phyloP scores from a whole-genome alignment of 352 stramenopile genomes.

The Elongisporangium anandrum region DNA sequence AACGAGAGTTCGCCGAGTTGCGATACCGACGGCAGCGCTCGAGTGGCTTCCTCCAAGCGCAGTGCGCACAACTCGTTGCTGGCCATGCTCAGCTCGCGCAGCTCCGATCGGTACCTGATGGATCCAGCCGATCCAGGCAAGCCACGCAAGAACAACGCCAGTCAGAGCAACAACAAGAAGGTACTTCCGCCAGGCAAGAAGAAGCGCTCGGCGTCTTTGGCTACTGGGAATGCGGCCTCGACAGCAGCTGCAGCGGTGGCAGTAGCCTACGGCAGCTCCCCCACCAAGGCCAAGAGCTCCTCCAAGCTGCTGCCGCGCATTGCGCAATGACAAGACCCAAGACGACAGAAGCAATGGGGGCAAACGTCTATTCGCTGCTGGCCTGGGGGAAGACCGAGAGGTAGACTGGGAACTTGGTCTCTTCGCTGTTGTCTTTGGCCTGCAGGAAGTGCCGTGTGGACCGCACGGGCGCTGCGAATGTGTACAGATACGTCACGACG shows the following conservation, averaged over 20 bases:
- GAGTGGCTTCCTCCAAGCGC: conserved; percentile 9
- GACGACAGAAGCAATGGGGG: conserved; percentile 1
- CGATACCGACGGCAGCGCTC: conserved; percentile 6
- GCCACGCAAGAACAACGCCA: conserved; percentile 10
- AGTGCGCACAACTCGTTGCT: conserved; percentile 6
- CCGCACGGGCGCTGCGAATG: conserved; percentile 33
- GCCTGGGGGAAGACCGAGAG: conserved; percentile 21
- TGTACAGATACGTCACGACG: conserved; percentile 80
- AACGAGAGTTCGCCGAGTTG: conserved; percentile 15
- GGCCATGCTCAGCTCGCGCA: conserved; percentile 24
- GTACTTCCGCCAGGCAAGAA: conserved; percentile 20
- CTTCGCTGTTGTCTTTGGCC: conserved; percentile 20
- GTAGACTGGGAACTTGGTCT: conserved; percentile 57
- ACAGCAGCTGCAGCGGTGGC: conserved; percentile 4
- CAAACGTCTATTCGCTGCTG: conserved; percentile 3
- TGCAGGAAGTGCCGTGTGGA: conserved; percentile 45
- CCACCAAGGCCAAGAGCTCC: conserved; percentile 26
- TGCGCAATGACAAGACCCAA: conserved; percentile 11
- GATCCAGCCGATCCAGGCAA: conserved; percentile 13
- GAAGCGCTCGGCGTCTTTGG: conserved; percentile 12
- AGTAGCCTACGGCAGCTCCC: conserved; percentile 10
- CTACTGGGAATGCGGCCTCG: not conserved
- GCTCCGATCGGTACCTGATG: conserved; percentile 21
- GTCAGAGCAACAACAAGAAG: conserved; percentile 14
- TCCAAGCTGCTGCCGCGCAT: conserved; percentile 35